Evolutionary conservation across 139 green algal species (phyloP).

Genomic region (Eudorina sp.): DNA sequence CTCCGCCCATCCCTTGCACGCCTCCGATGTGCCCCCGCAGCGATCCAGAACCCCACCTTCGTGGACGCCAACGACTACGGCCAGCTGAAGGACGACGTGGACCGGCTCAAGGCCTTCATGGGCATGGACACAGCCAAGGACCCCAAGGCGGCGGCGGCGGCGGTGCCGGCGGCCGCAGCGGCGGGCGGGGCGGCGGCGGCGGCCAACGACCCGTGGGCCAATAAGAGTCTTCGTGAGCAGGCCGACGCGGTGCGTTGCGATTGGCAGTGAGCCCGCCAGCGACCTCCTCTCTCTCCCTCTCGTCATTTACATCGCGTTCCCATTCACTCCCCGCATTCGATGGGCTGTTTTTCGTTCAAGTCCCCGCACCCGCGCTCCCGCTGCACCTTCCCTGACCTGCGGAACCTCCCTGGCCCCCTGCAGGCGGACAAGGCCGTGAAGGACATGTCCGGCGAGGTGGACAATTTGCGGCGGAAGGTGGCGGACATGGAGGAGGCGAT

Average conservation of each 20-base stretch:
- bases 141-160: not conserved
- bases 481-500: slow-evolving; percentile 38
- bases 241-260: not conserved
- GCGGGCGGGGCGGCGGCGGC: not conserved
- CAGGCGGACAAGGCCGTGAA: slow-evolving; percentile 5
- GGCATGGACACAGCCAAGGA: not conserved
- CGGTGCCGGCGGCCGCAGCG: not conserved
- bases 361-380: too few relatives aligned
- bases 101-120: slow-evolving; percentile 5
- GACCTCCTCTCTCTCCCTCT: not conserved
- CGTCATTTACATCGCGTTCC: not conserved
- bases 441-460: not conserved
- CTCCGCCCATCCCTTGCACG: too few relatives aligned
- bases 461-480: not conserved
- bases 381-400: too few relatives aligned
- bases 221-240: not conserved
- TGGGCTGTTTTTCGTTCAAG: too few relatives aligned
- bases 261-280: not conserved
- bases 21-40: not conserved
- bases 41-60: slow-evolving; percentile 17
- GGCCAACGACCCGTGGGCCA: not conserved
- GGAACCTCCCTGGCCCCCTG: not conserved
- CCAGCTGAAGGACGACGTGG: slow-evolving; percentile 23
- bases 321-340: too few relatives aligned
- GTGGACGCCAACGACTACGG: slow-evolving; percentile 36